Percentiles rank a stretch among this genome's conserved stretches.
These are phyloP conservation scores for Penicillium paxilli DNA, from an alignment of 495 filamentous ascomycete genomes.

Conservation along the genomic window DNA sequence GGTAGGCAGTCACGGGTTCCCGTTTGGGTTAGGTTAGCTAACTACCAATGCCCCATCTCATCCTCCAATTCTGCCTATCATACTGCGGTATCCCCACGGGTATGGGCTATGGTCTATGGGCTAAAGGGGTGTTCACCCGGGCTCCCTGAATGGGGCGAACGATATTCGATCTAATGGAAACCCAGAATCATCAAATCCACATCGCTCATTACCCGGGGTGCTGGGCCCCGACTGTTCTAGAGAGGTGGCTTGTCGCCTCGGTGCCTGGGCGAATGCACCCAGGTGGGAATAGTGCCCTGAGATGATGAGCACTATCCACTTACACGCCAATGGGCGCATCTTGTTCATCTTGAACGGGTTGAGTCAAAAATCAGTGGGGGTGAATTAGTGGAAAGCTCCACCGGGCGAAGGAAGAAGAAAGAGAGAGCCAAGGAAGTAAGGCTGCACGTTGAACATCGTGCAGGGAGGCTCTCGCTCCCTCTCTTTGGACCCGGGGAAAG, in stretches of 20 bases:
- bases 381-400: too few species aligned
- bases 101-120: too few species aligned
- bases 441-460: constrained; percentile 18
- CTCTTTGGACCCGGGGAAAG: constrained; percentile 10
- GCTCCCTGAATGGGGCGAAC: neutral
- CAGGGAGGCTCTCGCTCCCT: neutral
- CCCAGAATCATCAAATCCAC: neutral
- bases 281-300: too few species aligned
- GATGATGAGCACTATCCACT: too few species aligned
- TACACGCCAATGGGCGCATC: constrained; percentile 6
- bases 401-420: too few species aligned
- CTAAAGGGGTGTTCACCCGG: neutral
- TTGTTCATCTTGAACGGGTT: too few species aligned
- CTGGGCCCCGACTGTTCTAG: constrained; percentile 2
- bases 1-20: constrained; percentile 11
- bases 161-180: neutral
- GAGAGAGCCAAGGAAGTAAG: constrained; percentile 6
- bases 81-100: too few species aligned
- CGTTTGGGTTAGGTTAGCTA: neutral
- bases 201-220: constrained; percentile 6
- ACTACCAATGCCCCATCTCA: neutral
- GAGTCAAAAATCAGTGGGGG: too few species aligned
- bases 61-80: neutral
- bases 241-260: constrained; percentile 12
- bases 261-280: constrained; percentile 2